These are phyloP conservation scores for Apophysomyces variabilis DNA, from an alignment of 371 early-diverging fungal genomes.

Conservation along the genomic window DNA sequence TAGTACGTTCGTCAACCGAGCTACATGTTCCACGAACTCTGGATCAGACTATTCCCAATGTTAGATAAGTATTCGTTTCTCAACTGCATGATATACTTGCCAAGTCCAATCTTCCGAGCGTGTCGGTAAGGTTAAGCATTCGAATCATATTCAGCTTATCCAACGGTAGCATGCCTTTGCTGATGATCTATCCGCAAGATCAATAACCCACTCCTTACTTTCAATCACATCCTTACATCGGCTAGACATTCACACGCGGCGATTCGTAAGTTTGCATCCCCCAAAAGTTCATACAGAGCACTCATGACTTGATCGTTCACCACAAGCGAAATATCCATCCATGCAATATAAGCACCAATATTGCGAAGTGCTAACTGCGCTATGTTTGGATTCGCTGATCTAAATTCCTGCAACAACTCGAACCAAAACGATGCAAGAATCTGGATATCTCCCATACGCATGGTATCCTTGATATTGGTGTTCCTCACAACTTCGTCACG, in stretches of 20 bases:
- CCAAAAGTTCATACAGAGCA: constrained; percentile 75
- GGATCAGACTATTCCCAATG: constrained; percentile 55
- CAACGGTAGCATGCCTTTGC: constrained; percentile 10
- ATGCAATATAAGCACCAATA: constrained; percentile 75
- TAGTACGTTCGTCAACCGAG: constrained; percentile 79
- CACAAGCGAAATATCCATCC: constrained; percentile 94
- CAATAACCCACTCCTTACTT: neutral
- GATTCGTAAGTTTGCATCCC: constrained; percentile 61
- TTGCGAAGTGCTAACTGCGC: constrained; percentile 68
- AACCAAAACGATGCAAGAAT: constrained; percentile 82
- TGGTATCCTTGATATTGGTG: constrained; percentile 86
- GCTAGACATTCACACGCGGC: constrained; percentile 84
- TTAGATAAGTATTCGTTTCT: neutral
- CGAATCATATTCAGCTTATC: constrained; percentile 83
- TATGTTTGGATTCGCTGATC: constrained; percentile 54
- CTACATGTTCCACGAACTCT: constrained; percentile 84
- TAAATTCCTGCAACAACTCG: constrained; percentile 63
- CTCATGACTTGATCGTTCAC: constrained; percentile 84
- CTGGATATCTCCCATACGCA: constrained; percentile 86
- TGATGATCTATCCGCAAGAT: constrained; percentile 4
- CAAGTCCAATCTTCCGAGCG: constrained; percentile 61
- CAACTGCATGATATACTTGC: constrained; percentile 31
- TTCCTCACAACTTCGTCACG: constrained; percentile 79
- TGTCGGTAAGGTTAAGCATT: constrained; percentile 72
- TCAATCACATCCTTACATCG: constrained; percentile 43